phyloP scores from a whole-genome alignment of 2,329 filamentous ascomycete species.

The Fusarium sp. region DNA sequence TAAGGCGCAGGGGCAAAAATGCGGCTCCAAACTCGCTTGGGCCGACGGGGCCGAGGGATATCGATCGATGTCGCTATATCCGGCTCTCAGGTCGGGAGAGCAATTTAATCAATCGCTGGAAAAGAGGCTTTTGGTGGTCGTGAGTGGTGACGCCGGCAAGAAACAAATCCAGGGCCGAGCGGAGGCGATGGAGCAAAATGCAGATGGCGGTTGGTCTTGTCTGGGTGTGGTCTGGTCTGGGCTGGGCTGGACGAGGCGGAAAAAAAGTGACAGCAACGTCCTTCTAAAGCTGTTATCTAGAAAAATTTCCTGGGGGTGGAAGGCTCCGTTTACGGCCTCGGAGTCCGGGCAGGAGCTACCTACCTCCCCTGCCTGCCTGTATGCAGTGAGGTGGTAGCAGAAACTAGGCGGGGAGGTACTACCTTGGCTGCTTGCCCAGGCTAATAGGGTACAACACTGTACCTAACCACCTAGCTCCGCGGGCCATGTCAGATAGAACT shows the following conservation, averaged over 20 bases:
- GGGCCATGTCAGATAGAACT: constrained; percentile 7
- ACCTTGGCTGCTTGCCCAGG: neutral
- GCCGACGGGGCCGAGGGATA: constrained; percentile 30
- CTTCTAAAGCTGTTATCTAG: constrained; percentile 43
- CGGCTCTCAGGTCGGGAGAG: neutral
- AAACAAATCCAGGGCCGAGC: constrained; percentile 28
- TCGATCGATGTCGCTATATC: constrained; percentile 12
- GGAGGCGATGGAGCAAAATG: constrained; percentile 43
- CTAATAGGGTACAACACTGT: neutral
- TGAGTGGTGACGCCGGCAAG: constrained; percentile 15
- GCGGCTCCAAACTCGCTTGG: constrained; percentile 34
- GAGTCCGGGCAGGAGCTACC: constrained; percentile 49
- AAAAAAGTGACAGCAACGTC: constrained; percentile 29
- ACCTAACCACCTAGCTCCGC: constrained; percentile 11
- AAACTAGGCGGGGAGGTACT: constrained; percentile 7
- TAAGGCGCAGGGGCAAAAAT: constrained; percentile 38
- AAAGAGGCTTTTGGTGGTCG: constrained; percentile 2
- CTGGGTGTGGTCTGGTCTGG: constrained; percentile 19
- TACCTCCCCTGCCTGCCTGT: constrained; percentile 3
- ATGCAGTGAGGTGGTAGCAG: no score
- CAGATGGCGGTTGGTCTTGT: constrained; percentile 27
- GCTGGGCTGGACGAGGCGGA: constrained; percentile 27
- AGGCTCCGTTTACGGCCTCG: constrained; percentile 58
- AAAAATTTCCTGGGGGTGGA: constrained; percentile 53
- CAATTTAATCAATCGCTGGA: neutral